Conservation (phyloP, 768 basidiomycete species). For the Amanita polypyramis region DNA sequence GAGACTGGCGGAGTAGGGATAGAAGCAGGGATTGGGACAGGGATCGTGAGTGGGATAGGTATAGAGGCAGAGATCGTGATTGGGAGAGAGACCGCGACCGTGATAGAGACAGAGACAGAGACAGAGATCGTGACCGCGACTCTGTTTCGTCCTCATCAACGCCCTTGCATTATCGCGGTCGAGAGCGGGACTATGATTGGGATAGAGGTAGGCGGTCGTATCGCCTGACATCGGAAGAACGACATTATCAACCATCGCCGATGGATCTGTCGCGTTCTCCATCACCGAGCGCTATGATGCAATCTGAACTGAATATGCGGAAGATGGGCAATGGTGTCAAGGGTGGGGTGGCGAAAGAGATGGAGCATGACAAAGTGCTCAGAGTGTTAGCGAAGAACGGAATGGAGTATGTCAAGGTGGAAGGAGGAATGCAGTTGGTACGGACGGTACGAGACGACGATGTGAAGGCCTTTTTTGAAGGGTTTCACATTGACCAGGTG, state of each 20-base stretch:
- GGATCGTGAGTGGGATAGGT: constrained; percentile 9
- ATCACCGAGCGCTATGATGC: constrained; percentile 16
- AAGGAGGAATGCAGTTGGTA: constrained; percentile 34
- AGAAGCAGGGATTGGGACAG: constrained; percentile 19
- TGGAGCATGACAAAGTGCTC: constrained; percentile 29
- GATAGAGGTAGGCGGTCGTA: constrained; percentile 1
- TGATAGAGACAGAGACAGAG: constrained; percentile 9
- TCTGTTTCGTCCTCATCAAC: constrained; percentile 5
- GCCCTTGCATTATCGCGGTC: constrained; percentile 1
- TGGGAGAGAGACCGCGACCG: constrained; percentile 6
- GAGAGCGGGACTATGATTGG: constrained; percentile 1
- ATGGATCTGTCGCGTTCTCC: constrained; percentile 19
- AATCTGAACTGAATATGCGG: constrained; percentile 3
- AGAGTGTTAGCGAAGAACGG: constrained; percentile 51
- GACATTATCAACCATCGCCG: constrained; percentile 6
- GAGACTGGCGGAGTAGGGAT: constrained; percentile 12
- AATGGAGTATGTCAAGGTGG: constrained; percentile 55
- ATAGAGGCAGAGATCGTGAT: constrained; percentile 10
- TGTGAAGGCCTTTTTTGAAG: constrained; percentile 56
- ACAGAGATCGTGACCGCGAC: not conserved
- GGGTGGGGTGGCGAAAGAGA: constrained; percentile 24
- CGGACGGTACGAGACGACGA: constrained; percentile 53
- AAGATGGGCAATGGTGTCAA: constrained; percentile 10
- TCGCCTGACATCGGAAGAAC: constrained; percentile 3
- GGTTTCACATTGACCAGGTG: constrained; percentile 67